These are phyloP conservation scores for Cercospora zeae-maydis DNA, from an alignment of 2,329 filamentous ascomycete genomes.

Conservation along the genomic window DNA sequence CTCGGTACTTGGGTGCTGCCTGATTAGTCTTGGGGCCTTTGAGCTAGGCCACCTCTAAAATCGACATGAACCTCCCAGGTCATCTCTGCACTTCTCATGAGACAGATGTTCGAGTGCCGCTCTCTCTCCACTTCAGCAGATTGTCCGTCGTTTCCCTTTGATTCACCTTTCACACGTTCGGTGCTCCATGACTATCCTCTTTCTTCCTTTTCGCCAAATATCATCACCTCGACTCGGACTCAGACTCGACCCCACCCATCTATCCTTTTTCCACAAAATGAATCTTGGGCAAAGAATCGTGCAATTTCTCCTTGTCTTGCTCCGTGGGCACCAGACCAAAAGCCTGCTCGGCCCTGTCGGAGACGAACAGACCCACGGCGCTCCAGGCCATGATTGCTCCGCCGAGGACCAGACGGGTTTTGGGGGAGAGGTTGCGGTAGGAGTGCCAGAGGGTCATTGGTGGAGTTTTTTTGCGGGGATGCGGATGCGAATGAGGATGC, in stretches of 20 bases:
- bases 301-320: slow-evolving; percentile 66
- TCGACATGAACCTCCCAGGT: too few species aligned
- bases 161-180: too few species aligned
- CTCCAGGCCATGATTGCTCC: slow-evolving; percentile 74
- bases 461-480: too few species aligned
- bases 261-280: slow-evolving; percentile 55
- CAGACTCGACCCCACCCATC: slow-evolving; percentile 50
- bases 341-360: slow-evolving; percentile 68
- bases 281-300: slow-evolving; percentile 60
- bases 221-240: slow-evolving; percentile 38
- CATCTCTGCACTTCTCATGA: too few species aligned
- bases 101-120: too few species aligned
- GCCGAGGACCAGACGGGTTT: slow-evolving; percentile 69
- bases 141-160: too few species aligned
- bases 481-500: not conserved
- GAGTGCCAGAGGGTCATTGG: slow-evolving; percentile 33
- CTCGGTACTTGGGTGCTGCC: too few species aligned
- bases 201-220: not conserved
- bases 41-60: too few species aligned
- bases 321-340: slow-evolving; percentile 70
- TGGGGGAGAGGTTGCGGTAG: slow-evolving; percentile 68
- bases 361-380: slow-evolving; percentile 65
- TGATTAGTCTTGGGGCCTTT: too few species aligned
- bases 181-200: too few species aligned
- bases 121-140: too few species aligned